Conservation (phyloP, 2,329 filamentous ascomycete genomes). For the Xylaria hypoxylon region DNA sequence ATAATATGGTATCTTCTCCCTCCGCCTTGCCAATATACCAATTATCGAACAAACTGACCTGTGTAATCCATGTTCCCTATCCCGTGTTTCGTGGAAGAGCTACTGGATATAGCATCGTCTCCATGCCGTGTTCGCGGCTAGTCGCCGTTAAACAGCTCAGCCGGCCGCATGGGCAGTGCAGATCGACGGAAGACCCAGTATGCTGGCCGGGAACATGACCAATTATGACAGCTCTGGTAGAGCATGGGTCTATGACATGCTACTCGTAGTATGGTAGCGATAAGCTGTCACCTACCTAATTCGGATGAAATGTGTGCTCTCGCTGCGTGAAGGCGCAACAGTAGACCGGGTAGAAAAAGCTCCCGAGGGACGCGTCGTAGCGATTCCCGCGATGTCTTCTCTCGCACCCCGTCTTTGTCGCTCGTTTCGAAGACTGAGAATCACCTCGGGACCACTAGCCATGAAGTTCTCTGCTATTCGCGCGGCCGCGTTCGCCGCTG, state of each 20-base stretch:
- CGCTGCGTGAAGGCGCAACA: slow-evolving; percentile 23
- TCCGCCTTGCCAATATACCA: not conserved
- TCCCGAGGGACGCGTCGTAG: slow-evolving; percentile 12
- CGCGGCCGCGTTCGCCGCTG: slow-evolving; percentile 33
- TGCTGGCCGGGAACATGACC: slow-evolving; percentile 27
- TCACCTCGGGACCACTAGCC: slow-evolving; percentile 9
- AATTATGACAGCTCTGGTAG: slow-evolving; percentile 21
- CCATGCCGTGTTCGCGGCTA: slow-evolving; percentile 4
- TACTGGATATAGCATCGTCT: slow-evolving; percentile 8
- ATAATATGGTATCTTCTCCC: not conserved
- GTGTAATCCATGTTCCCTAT: not conserved
- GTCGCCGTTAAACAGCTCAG: not conserved
- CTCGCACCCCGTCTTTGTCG: slow-evolving; percentile 19
- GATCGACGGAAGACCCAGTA: slow-evolving; percentile 26
- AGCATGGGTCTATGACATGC: slow-evolving; percentile 12
- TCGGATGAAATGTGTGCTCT: slow-evolving; percentile 31
- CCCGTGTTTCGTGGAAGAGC: not conserved
- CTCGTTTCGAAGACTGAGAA: slow-evolving; percentile 28
- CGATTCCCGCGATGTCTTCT: slow-evolving; percentile 18
- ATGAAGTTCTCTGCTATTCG: slow-evolving; percentile 39
- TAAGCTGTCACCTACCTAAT: slow-evolving; percentile 40
- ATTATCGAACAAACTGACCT: not conserved
- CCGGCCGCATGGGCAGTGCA: slow-evolving; percentile 13
- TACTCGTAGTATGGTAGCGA: slow-evolving; percentile 8
- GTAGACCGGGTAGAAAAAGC: slow-evolving; percentile 29